phyloP scores from a whole-genome alignment of 257 asterid genomes.

The Solanum medicagineum region DNA sequence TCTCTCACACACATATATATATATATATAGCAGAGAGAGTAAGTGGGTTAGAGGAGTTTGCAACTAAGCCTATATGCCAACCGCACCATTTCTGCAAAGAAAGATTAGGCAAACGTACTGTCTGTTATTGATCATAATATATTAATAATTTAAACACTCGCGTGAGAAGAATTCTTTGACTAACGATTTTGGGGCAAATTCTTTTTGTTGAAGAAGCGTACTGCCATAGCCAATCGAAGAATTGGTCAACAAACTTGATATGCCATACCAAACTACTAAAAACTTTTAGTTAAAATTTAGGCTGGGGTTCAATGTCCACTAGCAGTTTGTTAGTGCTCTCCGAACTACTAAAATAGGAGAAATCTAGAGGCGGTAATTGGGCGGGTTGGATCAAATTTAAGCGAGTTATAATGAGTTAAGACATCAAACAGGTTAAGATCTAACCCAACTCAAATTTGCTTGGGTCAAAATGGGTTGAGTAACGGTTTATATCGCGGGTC shows the following conservation, averaged over 20 bases:
- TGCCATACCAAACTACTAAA: neutral
- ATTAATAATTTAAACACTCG: too few species aligned
- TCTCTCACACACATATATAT: neutral
- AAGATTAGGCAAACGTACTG: constrained; percentile 55
- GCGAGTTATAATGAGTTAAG: too few species aligned
- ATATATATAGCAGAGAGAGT: neutral
- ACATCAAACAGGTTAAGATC: too few species aligned
- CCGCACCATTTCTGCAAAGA: constrained; percentile 23
- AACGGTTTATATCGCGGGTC: too few species aligned
- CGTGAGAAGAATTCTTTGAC: neutral
- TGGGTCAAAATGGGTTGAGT: too few species aligned
- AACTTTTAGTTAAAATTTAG: neutral
- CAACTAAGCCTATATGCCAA: constrained; percentile 44
- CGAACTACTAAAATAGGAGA: neutral
- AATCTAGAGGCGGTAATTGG: too few species aligned
- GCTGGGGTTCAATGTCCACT: neutral
- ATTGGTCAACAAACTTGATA: neutral
- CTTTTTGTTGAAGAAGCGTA: neutral
- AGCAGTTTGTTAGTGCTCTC: neutral
- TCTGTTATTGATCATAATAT: neutral
- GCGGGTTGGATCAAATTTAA: too few species aligned
- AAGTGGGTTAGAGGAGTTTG: constrained; percentile 48
- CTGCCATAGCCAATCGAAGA: neutral
- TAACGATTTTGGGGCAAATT: neutral
- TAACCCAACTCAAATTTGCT: too few species aligned